Conservation (phyloP, 441 rosid species). For the Aquilaria agallochum region DNA sequence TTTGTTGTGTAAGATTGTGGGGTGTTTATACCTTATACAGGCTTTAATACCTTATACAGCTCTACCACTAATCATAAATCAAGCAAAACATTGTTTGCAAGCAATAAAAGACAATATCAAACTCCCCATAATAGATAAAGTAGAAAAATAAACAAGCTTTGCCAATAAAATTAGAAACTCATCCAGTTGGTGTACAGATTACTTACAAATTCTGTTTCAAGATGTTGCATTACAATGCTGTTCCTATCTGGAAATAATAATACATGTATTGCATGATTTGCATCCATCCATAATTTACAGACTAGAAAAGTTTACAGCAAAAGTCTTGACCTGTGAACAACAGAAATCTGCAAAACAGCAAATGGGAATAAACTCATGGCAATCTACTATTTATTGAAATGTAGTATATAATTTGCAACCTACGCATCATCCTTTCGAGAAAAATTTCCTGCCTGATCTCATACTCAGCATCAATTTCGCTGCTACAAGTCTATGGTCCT, state of each 20-base stretch:
- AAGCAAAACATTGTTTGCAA: too few relatives aligned
- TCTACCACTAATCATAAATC: too few relatives aligned
- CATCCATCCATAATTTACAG: slow-evolving; percentile 34
- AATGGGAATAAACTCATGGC: slow-evolving; percentile 11
- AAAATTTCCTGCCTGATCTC: slow-evolving; percentile 14
- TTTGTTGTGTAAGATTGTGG: too few relatives aligned
- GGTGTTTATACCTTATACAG: too few relatives aligned
- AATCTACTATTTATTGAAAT: slow-evolving; percentile 15
- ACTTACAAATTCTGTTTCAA: slow-evolving; percentile 30
- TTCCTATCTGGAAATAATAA: slow-evolving; percentile 18
- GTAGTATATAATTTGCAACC: slow-evolving; percentile 16
- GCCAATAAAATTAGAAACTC: too few relatives aligned
- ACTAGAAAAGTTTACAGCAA: slow-evolving; percentile 10
- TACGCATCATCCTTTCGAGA: slow-evolving; percentile 13
- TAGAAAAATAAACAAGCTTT: too few relatives aligned
- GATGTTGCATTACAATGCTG: slow-evolving; percentile 29
- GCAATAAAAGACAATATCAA: too few relatives aligned
- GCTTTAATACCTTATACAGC: too few relatives aligned
- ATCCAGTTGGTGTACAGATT: background rate
- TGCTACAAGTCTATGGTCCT: slow-evolving; percentile 51
- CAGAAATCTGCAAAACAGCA: slow-evolving; percentile 5
- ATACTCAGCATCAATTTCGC: slow-evolving; percentile 10
- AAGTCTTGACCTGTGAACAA: slow-evolving; percentile 10
- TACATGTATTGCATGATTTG: slow-evolving; percentile 18
- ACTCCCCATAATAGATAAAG: too few relatives aligned